Conservation (phyloP, 176 grass and related monocot species). For the Oropetium thomaeum region DNA sequence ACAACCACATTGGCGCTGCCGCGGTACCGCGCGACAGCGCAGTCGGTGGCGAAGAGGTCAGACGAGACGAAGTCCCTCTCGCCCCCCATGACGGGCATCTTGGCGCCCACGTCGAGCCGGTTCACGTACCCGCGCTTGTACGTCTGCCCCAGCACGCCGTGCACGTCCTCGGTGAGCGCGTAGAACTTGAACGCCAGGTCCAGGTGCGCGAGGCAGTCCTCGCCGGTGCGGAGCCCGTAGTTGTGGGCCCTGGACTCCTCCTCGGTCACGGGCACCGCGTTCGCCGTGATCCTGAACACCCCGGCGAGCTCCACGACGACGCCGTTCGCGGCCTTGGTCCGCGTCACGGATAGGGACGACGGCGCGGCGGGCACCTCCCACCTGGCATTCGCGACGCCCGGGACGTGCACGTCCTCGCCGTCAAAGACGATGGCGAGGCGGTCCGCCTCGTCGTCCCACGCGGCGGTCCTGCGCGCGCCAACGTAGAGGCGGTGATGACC, state of each 20-base stretch:
- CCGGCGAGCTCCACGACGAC: conserved; percentile 10
- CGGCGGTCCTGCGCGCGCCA: background rate
- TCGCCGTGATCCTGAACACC: conserved; percentile 22
- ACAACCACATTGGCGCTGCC: background rate
- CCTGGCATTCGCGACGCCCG: background rate
- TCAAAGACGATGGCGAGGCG: conserved; percentile 20
- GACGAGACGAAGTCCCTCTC: conserved; percentile 9
- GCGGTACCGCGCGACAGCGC: conserved; percentile 26
- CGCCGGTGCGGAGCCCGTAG: background rate
- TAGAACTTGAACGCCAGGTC: conserved; percentile 33
- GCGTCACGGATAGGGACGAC: conserved; percentile 13
- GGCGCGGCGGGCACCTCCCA: background rate
- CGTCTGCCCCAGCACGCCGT: conserved; percentile 34
- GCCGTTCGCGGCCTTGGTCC: conserved; percentile 33
- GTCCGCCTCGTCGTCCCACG: conserved; percentile 19
- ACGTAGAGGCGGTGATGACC: conserved; percentile 33
- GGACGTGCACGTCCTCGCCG: conserved; percentile 14
- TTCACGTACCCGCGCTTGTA: conserved; percentile 34
- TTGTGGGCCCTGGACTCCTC: conserved; percentile 22
- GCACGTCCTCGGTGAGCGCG: conserved; percentile 35
- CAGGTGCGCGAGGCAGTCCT: conserved; percentile 26
- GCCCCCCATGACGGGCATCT: conserved; percentile 31
- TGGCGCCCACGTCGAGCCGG: conserved; percentile 25
- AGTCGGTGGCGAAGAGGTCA: conserved; percentile 2
- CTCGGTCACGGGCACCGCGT: conserved; percentile 23